Evolutionary conservation across 2,329 filamentous ascomycete species (phyloP), one percentile per base, ranked within the genome.

Genomic region (Xylariaceae sp.): DNA sequence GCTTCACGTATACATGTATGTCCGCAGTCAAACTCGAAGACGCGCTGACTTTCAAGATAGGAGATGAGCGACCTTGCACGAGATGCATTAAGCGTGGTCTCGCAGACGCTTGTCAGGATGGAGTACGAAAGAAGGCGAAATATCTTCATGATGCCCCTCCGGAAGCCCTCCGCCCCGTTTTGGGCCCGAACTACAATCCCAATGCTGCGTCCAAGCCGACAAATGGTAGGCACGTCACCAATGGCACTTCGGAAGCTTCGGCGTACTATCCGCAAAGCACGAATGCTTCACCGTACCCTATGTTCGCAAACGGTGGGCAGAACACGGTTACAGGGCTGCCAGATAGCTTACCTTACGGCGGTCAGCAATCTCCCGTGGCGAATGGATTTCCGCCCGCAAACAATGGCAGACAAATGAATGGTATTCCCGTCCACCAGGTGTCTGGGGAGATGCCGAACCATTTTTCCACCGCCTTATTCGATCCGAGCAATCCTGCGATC

Each of bases 101-200:
- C 19, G 90, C 92, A 69, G 92, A 96, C 73, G 87, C 87, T 60
- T 99, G 95, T 71, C 92, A 96, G 74, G 95, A 99, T 72, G 95
- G 95, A 51, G 92, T 98, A 48, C 89, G 95, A 62, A 99, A 99
- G 77, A 99, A 98, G 82, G 95, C 95, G 49, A 99, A 99, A 75
- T 99, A 99, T 74, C 89, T 99, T 54, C 93, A 98, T 71, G 95
- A 98, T 81, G 92, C 94, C 23, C 93, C 94, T 31, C 87, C 92
- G 49, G 92, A 96, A 73, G 92, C 92, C 41, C 81, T 97, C 61
- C 85, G 94, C 71, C 91, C 93, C n/a, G 92, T 95, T 37, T 82
- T 95, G 44, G 87, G 88, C 4, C 86, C 87, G 26, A 87, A 82
- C 61, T 89, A 86, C 68, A 91, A 89, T 69, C 84, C 83, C 70